phyloP scores from a whole-genome alignment of 768 basidiomycete genomes.

The Auriculariales sp. region DNA sequence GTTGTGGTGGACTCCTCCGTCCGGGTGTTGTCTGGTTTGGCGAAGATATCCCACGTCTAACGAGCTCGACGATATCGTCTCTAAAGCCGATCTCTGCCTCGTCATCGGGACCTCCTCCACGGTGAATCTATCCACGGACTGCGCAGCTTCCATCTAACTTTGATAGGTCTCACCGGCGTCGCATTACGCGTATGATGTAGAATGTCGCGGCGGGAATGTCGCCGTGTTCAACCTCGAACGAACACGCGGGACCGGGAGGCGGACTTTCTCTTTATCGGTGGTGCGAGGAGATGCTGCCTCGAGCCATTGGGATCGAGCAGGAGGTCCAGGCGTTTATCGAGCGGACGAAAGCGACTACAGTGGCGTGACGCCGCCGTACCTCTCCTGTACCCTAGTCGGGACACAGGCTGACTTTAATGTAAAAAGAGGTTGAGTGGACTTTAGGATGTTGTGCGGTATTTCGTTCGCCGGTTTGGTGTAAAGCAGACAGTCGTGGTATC shows the following conservation, averaged over 20 bases:
- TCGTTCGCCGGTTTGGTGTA: no score
- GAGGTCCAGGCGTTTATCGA: no score
- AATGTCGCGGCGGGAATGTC: slow-evolving; percentile 21
- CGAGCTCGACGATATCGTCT: slow-evolving; percentile 25
- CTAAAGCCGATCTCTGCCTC: slow-evolving; percentile 33
- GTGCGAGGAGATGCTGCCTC: slow-evolving; percentile 33
- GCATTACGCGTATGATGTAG: slow-evolving; percentile 20
- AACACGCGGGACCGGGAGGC: slow-evolving; percentile 24
- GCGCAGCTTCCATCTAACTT: neutral
- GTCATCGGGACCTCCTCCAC: slow-evolving; percentile 42
- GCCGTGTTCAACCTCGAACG: slow-evolving; percentile 27
- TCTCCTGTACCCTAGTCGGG: no score
- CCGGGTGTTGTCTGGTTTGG: slow-evolving; percentile 50
- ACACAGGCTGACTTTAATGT: no score
- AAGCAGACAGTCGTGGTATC: no score
- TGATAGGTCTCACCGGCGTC: slow-evolving; percentile 31
- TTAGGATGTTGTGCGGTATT: no score
- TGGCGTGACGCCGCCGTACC: no score
- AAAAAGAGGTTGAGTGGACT: no score
- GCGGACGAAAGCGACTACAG: no score
- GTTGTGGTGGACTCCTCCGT: slow-evolving; percentile 27
- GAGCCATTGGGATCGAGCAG: no score
- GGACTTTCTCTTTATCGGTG: slow-evolving; percentile 36
- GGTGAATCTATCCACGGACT: slow-evolving; percentile 15
- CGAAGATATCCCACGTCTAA: slow-evolving; percentile 26